Base-by-base conservation (phyloP, 1,139 yeast genomes). In the Lodderomyces orthopsilosis region DNA sequence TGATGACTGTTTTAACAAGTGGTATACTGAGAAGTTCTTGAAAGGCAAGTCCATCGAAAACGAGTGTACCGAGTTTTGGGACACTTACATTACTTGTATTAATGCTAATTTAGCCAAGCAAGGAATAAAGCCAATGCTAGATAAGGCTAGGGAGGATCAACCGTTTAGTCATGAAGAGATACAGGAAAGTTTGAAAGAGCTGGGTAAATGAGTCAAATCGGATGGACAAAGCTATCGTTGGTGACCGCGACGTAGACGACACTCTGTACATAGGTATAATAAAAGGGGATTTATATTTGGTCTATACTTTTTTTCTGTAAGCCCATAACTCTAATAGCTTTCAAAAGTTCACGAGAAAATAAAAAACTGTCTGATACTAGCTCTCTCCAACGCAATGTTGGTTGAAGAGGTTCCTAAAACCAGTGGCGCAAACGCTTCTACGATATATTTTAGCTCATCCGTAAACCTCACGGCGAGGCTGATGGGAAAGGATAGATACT, bases 21-120 rank as follows among this genome's bases (percentile, higher is more conserved):
- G 98, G 98, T 93, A 93, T 62, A 83, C 94, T n/a, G 97, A 91
- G 56, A 86, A 85, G 63, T 85, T 85, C 56, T 69, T 85, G 49
- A 78, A 82, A 56, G 91, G 91, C 21, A 78, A 83, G 53, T 76
- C 85, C 54, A 62, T 82, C 44, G 76, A 84, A 51, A 91, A 93
- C 60, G 98, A 91, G 63, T 93, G 98, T 65, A 85, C 88, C 43
- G 93, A 84, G 40, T 77, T 88, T 37, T 93, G 97, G 96, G 79
- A 81, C 49, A 83, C 81, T 41, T 93, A 93, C 63, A 87, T 87
- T 54, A 82, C 82, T 14, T 93, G 98, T 66, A 83, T 93, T 39
- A 85, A 89, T 56, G 79, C 74, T 8, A 93, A 93, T 27, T 70
- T 88, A 51, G 81, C 82, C 28, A 77, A 75, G 47, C 84, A 82